A percentile compares a stretch with the other conserved stretches of the same genome.
Evolutionary conservation across 441 rosid species (phyloP).

Genomic region (Corymbia calophylla): DNA sequence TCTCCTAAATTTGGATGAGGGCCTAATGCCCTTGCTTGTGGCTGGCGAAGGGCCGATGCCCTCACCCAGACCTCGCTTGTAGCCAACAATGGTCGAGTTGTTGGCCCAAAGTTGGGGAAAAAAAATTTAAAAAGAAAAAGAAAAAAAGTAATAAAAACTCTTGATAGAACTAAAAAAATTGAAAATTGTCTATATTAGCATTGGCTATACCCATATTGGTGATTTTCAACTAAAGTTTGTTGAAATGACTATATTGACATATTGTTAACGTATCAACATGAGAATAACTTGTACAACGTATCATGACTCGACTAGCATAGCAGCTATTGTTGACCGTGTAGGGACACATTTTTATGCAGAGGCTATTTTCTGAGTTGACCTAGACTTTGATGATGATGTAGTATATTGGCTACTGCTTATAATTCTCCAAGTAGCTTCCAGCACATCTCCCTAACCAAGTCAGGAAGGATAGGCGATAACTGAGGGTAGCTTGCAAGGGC

Average conservation of each 20-base stretch:
- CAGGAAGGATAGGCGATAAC: too few relatives aligned
- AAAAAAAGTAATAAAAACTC: too few relatives aligned
- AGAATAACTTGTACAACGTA: not conserved
- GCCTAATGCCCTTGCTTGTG: too few relatives aligned
- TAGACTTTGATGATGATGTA: not conserved
- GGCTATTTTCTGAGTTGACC: too few relatives aligned
- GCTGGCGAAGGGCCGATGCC: too few relatives aligned
- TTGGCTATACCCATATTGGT: accelerated
- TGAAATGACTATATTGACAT: too few relatives aligned
- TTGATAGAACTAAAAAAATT: too few relatives aligned
- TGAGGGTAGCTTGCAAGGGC: not conserved
- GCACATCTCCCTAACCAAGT: not conserved
- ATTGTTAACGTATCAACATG: not conserved
- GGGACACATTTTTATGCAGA: not conserved
- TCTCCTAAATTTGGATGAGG: too few relatives aligned
- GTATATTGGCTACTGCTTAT: not conserved
- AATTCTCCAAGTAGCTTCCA: not conserved
- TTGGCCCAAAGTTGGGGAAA: accelerated
- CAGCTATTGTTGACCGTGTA: not conserved
- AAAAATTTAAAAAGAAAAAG: too few relatives aligned
- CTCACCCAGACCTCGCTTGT: not conserved
- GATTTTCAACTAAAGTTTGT: accelerated
- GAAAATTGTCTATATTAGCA: accelerated
- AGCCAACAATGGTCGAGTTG: not conserved
- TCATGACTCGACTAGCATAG: not conserved